Evolutionary conservation across 495 filamentous ascomycete species (phyloP), one percentile per base, ranked within the genome.

Genomic region (Talaromyces stipitatus): DNA sequence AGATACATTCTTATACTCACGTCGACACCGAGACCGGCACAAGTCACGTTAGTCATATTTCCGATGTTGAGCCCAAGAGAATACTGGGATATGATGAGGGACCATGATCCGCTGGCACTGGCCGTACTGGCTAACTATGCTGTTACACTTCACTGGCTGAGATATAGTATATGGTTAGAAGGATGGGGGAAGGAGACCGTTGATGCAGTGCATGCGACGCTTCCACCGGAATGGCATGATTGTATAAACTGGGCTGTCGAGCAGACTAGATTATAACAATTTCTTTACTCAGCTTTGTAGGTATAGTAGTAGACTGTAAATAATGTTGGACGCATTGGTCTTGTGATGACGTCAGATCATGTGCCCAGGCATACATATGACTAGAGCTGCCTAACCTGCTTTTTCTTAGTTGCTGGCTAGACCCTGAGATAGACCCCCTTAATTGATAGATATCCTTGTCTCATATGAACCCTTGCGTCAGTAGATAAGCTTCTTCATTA

Each of bases 41-140:
- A 43, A 6, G 14, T 7, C 16, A 38, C 32, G 9, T 12, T 55
- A 3, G 24, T 41, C 18, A 26, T 43, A 14, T 45, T 55, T 7
- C 18, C 54, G 2, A 33, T 55, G 54, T 10, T 55, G 54, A 28
- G 5, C 28, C 74, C 75, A 2, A 57, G 69, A 1, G 61, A 70
- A 6, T 86, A 82, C 61, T 63, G 83, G 51, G 70, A 74, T 6
- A 68, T 80, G 28, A 71, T 84, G 0, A 74, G 74, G 3, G 66
- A 79, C 56, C 73, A 67, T 11, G 72, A 78, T 12, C 82, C 85
- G 0, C 69, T 85, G 32, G 79, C 85, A 1, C 61, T 82, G 23
- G 68, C 78, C 4, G 67, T 82, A 56, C 59, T 82, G 22, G 73
- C 72, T 1, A 71, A 79, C 53, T 80, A 74, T 65, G 77, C 69